Evolutionary conservation across 2,329 filamentous ascomycete genomes (phyloP), one percentile per base, ranked within the genome.

Genomic region (Clonostachys sp.): DNA sequence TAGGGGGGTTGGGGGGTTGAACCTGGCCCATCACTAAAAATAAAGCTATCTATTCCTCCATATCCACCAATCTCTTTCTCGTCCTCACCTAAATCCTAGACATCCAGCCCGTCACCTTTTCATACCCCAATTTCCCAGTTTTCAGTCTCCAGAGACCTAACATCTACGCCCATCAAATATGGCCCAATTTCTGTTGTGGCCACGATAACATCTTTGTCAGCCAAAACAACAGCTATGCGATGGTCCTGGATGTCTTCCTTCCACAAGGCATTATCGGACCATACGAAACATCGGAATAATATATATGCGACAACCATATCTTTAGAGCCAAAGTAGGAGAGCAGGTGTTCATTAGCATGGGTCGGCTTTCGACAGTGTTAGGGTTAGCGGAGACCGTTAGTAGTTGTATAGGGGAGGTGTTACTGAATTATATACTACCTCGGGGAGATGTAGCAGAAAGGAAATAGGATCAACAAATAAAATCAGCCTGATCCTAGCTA

Each of bases 351-450:
- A 51, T 78, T 81, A n/a, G 80, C 74, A 47, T 45, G 60, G 54
- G 50, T 64, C 16, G 72, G 73, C 47, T 59, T 59, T 34, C 68
- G 58, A 50, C 62, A 65, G 16, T 73, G 73, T 57, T 60, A 34
- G 18, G 34, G 34, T 12, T 48, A 6, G 20, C n/a, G 40, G 39
- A 45, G 39, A 42, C 55, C 52, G 55, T 51, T 18, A 4, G 42
- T 16, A 41, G 9, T 45, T 12, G 18, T 18, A 18, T 30, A 34
- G 35, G 45, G 45, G 41, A 33, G 40, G 48, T 41, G 33, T 47
- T 49, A 61, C 58, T 58, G 85, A 85, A 53, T 84, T 86, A 59
- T 80, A 84, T 2, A 80, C 78, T 9, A 85, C 78, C 52, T 83
- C 75, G 5, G 81, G 80, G 9, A 83, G 71, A 57, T 85, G 80